Percentiles rank a stretch among this genome's conserved stretches.
Conservation (phyloP, 129 eudicot genomes). For the Chrysanthemum makinoi region DNA sequence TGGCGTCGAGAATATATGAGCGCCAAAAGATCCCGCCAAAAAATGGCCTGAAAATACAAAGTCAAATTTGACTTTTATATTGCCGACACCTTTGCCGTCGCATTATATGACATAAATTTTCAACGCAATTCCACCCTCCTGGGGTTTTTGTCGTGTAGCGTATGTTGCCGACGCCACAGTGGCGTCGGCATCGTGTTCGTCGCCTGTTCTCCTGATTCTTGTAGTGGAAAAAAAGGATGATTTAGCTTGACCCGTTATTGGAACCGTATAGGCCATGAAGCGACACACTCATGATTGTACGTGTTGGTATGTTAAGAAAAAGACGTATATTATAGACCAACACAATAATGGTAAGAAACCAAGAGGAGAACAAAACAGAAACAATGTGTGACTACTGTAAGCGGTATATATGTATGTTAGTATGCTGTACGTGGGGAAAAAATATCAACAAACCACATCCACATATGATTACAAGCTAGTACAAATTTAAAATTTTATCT, state of each 20-base stretch:
- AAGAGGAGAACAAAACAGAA: not conserved
- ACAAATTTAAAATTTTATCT: no score
- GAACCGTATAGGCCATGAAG: not conserved
- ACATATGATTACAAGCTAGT: not conserved
- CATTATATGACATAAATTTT: no score
- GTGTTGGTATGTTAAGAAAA: not conserved
- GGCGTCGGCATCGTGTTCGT: no score
- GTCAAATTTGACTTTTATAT: no score
- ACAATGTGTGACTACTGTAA: not conserved
- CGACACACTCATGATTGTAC: constrained; percentile 14
- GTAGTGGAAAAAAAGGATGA: not conserved
- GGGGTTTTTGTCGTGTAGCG: no score
- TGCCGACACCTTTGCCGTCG: no score
- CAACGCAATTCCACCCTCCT: no score
- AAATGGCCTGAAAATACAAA: no score
- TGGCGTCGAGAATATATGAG: no score
- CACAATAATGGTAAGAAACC: constrained; percentile 9
- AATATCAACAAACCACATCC: not conserved
- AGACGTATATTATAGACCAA: constrained; percentile 1
- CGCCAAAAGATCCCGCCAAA: no score
- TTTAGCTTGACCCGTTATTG: not conserved
- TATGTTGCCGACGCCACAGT: no score
- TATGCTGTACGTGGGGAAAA: not conserved
- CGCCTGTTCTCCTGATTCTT: no score
- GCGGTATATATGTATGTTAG: not conserved